A percentile compares a stretch with the other conserved stretches of the same genome.
phyloP scores from a whole-genome alignment of 75 land plant species.

The Gnetum montanum region DNA sequence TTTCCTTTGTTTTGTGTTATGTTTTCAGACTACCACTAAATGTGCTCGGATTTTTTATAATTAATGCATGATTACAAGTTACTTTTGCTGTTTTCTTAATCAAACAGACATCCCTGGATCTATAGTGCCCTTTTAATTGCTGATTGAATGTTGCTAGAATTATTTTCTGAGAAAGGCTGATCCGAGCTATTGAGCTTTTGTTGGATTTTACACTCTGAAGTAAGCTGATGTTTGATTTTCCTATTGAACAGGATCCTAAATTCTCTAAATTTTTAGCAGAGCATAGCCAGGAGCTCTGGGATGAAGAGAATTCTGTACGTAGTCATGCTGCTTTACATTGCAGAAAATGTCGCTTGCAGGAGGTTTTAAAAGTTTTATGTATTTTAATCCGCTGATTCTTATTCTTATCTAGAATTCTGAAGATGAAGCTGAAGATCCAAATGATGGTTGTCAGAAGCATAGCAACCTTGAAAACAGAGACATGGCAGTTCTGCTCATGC shows the following conservation, averaged over 20 bases:
- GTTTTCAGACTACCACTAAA: too few species aligned
- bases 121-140: too few species aligned
- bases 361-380: background rate
- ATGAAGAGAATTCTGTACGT: constrained; percentile 19
- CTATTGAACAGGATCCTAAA: constrained; percentile 60
- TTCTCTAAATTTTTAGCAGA: constrained; percentile 63
- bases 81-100: too few species aligned
- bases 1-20: too few species aligned
- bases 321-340: background rate
- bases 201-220: background rate
- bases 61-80: too few species aligned
- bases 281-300: constrained; percentile 28
- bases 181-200: too few species aligned
- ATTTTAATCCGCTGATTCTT: background rate
- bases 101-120: too few species aligned
- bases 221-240: background rate
- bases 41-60: too few species aligned
- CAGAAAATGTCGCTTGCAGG: background rate
- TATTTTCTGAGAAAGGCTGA: too few species aligned
- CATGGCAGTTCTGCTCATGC: background rate
- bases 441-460: constrained; percentile 6
- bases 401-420: constrained; percentile 22
- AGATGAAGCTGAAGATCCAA: constrained; percentile 31
- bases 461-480: constrained; percentile 3
- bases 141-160: too few species aligned